A percentile compares a stretch with the other conserved stretches of the same genome.
Evolutionary conservation across 768 basidiomycete genomes (phyloP).

Genomic region (Chiua virens): DNA sequence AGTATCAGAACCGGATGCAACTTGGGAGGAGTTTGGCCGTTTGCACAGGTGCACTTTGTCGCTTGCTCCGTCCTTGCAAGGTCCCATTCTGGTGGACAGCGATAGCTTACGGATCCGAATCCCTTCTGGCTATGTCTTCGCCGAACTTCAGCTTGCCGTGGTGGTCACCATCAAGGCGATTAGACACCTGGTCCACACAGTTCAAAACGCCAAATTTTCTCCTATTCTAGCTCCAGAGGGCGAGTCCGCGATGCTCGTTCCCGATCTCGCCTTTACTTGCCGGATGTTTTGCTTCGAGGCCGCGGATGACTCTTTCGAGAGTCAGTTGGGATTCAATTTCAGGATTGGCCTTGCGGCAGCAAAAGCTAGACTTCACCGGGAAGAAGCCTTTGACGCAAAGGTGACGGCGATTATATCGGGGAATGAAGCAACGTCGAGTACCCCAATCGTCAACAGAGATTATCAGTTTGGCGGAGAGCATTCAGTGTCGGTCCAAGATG

Average conservation of each 20-base stretch:
- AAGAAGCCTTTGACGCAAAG: slow-evolving; percentile 80
- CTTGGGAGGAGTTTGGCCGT: slow-evolving; percentile 76
- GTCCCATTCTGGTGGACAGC: slow-evolving; percentile 52
- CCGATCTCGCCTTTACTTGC: slow-evolving; percentile 58
- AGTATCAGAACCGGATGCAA: slow-evolving; percentile 28
- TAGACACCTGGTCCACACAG: slow-evolving; percentile 64
- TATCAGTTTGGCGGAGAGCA: slow-evolving; percentile 66
- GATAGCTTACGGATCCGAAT: slow-evolving; percentile 75
- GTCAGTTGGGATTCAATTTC: slow-evolving; percentile 71
- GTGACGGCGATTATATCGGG: slow-evolving; percentile 56
- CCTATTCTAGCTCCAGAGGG: slow-evolving; percentile 61
- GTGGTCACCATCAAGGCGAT: slow-evolving; percentile 68
- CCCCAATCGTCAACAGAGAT: slow-evolving; percentile 43
- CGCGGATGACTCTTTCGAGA: slow-evolving; percentile 84
- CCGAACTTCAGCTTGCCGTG: slow-evolving; percentile 73
- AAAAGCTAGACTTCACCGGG: slow-evolving; percentile 65
- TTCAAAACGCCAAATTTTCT: slow-evolving; percentile 49
- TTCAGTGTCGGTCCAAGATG: slow-evolving; percentile 70
- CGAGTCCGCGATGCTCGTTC: slow-evolving; percentile 73
- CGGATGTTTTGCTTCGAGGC: slow-evolving; percentile 71
- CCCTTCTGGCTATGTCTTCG: slow-evolving; percentile 73
- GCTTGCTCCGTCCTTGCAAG: slow-evolving; percentile 30
- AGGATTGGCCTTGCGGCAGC: slow-evolving; percentile 72
- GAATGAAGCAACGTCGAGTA: slow-evolving; percentile 30
- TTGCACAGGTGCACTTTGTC: slow-evolving; percentile 53